phyloP scores from a whole-genome alignment of 345 rosid genomes.

The Psidium guajava region DNA sequence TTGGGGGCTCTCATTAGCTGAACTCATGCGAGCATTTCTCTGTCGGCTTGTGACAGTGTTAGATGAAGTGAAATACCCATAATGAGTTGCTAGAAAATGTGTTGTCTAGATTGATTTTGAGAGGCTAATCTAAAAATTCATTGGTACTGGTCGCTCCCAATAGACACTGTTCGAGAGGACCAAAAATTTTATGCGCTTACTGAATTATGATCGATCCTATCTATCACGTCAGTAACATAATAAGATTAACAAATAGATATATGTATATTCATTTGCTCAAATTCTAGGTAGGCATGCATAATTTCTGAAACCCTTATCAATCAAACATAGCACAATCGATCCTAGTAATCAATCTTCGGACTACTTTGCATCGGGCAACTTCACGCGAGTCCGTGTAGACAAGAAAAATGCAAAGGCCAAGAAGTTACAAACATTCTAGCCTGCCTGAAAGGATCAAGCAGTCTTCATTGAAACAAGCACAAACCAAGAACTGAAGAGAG shows the following conservation, averaged over 20 bases:
- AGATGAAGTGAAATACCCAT: neutral
- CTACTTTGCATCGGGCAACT: neutral
- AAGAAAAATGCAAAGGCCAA: neutral
- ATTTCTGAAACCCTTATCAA: neutral
- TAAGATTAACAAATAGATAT: rapidly evolving
- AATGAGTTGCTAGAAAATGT: neutral
- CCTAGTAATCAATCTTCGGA: neutral
- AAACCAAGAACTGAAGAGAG: neutral
- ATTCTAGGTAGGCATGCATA: neutral
- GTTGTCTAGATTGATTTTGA: neutral
- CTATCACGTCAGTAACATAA: rapidly evolving
- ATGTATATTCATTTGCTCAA: rapidly evolving
- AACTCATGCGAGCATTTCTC: neutral
- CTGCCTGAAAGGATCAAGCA: neutral
- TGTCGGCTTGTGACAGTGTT: neutral
- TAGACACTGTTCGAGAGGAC: neutral
- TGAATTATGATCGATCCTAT: neutral
- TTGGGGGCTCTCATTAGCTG: neutral
- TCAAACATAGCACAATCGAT: neutral
- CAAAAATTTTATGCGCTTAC: neutral
- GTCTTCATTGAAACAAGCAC: neutral
- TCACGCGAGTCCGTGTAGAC: neutral
- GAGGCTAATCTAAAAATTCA: neutral
- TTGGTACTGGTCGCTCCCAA: neutral
- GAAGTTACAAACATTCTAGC: neutral